Base-by-base conservation (phyloP, 2,329 filamentous ascomycete species). In the Colletotrichum graminicola region DNA sequence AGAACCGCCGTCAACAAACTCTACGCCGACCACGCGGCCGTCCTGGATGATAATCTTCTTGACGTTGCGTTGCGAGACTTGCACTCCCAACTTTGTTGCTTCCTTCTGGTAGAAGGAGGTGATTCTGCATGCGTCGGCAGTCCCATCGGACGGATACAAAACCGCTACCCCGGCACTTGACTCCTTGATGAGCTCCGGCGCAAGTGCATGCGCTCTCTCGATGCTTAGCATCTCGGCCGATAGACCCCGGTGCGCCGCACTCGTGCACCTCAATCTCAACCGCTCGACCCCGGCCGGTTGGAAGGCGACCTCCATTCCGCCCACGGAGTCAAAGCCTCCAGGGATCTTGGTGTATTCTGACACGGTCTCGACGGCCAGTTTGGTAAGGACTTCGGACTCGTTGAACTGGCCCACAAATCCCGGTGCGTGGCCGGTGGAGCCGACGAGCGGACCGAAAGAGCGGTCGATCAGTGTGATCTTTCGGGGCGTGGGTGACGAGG, bases 331-430 rank as follows among this genome's bases (percentile, higher is more conserved):
- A 23, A 68, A 68, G 1, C 66, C 59, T 1, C 60, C 66, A 14
- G 66, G 66, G 39, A 68, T 64, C 34, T 68, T 64, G 26, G 10
- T 29, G 32, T 68, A 68, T n/a, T 68, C 66, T 6, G 41, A 49
- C 7, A 68, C 66, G 10, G 60, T 56, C 16, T 43, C 66, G 5
- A 63, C 29, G 10, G 66, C 66, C 49, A 68, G 43, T 11, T 55
- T 62, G 21, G 66, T 68, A 51, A 68, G 66, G 6, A 68, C 66
- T 10, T 57, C 32, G 23, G 66, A 68, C 32, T 68, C 66, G 43
- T 63, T 68, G 60, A 63, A 68, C 21, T 68, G 66, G 21, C 66
- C 66, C 29, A 68, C 54, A n/a, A 57, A 64, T 10, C 66, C 66
- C 5, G 66, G 66, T 5, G 66, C 66, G 34, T 68, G 66, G 26